Evolutionary conservation across 345 rosid genomes (phyloP).

Genomic region (Populus alba): DNA sequence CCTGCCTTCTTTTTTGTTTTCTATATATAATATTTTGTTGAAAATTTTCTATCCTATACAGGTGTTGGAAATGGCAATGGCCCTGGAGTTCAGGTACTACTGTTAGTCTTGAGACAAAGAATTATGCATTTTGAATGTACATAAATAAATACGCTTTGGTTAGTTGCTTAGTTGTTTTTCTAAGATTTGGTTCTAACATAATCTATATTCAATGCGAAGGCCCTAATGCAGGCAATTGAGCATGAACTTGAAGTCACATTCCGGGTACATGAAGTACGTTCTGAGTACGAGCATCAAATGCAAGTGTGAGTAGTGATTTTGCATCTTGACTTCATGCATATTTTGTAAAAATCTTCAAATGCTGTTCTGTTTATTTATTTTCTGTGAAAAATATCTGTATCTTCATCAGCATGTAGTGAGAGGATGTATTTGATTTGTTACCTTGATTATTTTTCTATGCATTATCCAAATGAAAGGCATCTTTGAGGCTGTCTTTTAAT

Average conservation of each 20-base stretch:
- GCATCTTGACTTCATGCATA: neutral
- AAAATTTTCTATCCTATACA: conserved; percentile 20
- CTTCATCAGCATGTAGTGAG: neutral
- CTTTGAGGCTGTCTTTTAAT: neutral
- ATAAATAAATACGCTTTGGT: neutral
- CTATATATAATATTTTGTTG: conserved; percentile 11
- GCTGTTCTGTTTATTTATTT: too few species aligned
- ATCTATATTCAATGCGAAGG: conserved; percentile 38
- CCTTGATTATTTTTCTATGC: too few species aligned
- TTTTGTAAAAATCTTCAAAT: too few species aligned
- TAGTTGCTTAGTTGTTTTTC: neutral
- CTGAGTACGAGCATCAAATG: conserved; percentile 84
- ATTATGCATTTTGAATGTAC: conserved; percentile 12
- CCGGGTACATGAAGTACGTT: conserved; percentile 88
- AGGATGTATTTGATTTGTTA: too few species aligned
- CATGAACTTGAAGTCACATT: conserved; percentile 94
- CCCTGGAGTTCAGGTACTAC: conserved; percentile 75
- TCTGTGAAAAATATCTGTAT: neutral
- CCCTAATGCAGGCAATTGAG: conserved; percentile 82
- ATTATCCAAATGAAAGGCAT: too few species aligned
- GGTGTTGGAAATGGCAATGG: conserved; percentile 64
- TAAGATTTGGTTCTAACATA: conserved; percentile 1
- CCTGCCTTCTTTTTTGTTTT: conserved; percentile 8
- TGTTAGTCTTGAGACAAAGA: neutral
- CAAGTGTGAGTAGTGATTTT: conserved; percentile 68